Evolutionary conservation across 164 flowering plant species (phyloP).

Genomic region (grape (Vitis vinifera)): ASM3070453v1 NC_081807.1:5531001-5531500

Average conservation of each 20-base stretch:
- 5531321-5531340: slow-evolving; percentile 27
- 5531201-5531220: background rate
- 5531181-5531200: background rate
- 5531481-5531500: background rate
- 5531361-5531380: slow-evolving; percentile 33
- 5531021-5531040: slow-evolving; percentile 15
- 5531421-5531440: background rate
- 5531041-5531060: slow-evolving; percentile 15
- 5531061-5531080: slow-evolving; percentile 22
- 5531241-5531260: slow-evolving; percentile 7
- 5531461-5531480: background rate
- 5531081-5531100: slow-evolving; percentile 14
- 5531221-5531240: slow-evolving; percentile 12
- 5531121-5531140: slow-evolving; percentile 31
- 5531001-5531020: background rate
- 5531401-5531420: slow-evolving; percentile 22
- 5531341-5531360: slow-evolving; percentile 43
- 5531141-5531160: slow-evolving; percentile 29
- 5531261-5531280: background rate
- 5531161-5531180: background rate
- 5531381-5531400: slow-evolving; percentile 54
- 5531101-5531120: slow-evolving; percentile 16
- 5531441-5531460: background rate
- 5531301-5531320: slow-evolving; percentile 6
- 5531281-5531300: slow-evolving; percentile 2